Evolutionary conservation across 805 yeast species (phyloP).

Genomic region (Yamadazyma scolyti): DNA sequence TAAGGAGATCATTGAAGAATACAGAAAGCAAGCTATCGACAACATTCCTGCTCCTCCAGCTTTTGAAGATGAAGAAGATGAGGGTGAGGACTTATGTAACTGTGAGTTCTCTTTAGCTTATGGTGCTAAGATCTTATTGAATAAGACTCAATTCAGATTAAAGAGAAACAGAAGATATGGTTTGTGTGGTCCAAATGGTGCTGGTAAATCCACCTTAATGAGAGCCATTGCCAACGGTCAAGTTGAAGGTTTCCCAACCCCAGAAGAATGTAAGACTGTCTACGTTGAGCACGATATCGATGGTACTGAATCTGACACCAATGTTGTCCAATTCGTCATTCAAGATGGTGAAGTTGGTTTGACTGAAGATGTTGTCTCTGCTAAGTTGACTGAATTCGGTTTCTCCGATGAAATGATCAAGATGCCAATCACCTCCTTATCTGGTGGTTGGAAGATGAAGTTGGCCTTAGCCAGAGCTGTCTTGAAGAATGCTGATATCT

Average conservation of each 20-base stretch:
- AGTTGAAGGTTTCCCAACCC: slow-evolving; percentile 99
- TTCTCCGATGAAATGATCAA: slow-evolving; percentile 90
- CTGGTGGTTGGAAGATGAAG: slow-evolving; percentile 99
- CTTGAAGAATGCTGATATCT: slow-evolving; percentile 95
- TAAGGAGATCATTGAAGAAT: slow-evolving; percentile 81
- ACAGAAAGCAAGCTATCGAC: slow-evolving; percentile 94
- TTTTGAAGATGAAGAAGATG: slow-evolving; percentile 96
- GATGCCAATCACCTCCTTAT: slow-evolving; percentile 93
- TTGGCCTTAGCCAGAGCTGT: slow-evolving; percentile 99
- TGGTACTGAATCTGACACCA: slow-evolving; percentile 94
- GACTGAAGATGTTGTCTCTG: slow-evolving; percentile 65
- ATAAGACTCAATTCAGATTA: slow-evolving; percentile 98
- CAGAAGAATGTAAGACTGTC: slow-evolving; percentile 98
- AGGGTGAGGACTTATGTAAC: slow-evolving; percentile 99
- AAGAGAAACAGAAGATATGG: slow-evolving; percentile 99
- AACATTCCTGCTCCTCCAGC: slow-evolving; percentile 96
- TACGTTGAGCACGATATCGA: slow-evolving; percentile 99
- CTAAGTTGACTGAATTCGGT: slow-evolving; percentile 82
- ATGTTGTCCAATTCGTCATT: slow-evolving; percentile 88
- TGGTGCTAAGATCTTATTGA: slow-evolving; percentile 99
- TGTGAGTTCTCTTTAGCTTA: slow-evolving; percentile 99
- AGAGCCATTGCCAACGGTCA: slow-evolving; percentile 96
- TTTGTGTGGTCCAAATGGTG: slow-evolving; percentile 69
- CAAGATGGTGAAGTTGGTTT: slow-evolving; percentile 75
- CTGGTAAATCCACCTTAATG: slow-evolving; percentile 67